Base-by-base conservation (phyloP, 345 rosid genomes). In the Gynandropsis gynandra region DNA sequence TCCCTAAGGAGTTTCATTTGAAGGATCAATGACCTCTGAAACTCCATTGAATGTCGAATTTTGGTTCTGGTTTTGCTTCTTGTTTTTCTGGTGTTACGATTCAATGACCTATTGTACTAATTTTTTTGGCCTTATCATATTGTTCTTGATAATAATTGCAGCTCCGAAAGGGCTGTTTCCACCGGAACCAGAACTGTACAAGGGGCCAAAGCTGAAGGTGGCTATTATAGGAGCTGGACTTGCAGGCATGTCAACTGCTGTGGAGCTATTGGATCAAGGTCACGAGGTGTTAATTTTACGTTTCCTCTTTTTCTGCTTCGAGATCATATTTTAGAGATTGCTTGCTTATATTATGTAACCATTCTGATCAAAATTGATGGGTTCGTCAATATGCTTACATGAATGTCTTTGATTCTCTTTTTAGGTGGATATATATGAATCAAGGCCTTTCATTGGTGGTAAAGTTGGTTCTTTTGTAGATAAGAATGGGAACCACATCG, bases 171-270 rank as follows among this genome's bases (percentile, higher is more conserved):
- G 95, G 37, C 62, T 92, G 71, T 92, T 87, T 78, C 98, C 93
- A 19, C 86, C 86, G 6, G 96, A 92, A 74, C 98, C 98, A 35
- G 86, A 78, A 61, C 80, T 69, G 44, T 85, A 92, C 24, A 75
- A 85, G 68, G 98, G 96, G 56, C 98, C 98, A 0, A 92, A 92
- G 82, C 72, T 92, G 63, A 92, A 92, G 74, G 96, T 92, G 62
- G 96, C 98, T 24, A 92, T 92, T 20, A 78, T 92, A 41, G 98
- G 98, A 54, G 89, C 98, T 62, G 98, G 98, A 59, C 93, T 92
- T 55, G 98, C 96, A 13, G 98, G 98, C 52, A 87, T 92, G 98
- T 87, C 98, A 8, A 92, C 96, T 37, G 98, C 98, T 10, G 89
- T 85, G 10, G 95, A 92, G 76, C 82, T 87, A 63, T 54, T 92